phyloP scores from a whole-genome alignment of 352 stramenopile species.

The Elongisporangium anandrum region DNA sequence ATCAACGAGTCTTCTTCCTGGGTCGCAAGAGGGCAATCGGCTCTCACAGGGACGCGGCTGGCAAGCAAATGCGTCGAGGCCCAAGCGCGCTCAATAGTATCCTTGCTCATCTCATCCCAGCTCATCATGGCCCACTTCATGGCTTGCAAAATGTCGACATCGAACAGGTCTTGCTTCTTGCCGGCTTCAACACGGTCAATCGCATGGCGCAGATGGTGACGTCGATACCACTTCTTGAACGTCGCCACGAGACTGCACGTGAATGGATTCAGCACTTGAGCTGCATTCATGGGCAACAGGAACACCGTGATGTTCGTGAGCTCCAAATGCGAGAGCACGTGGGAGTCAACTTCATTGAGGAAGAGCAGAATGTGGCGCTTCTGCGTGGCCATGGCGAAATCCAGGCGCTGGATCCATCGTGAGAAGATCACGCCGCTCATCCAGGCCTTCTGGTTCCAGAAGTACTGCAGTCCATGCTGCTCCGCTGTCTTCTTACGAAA shows the following conservation, averaged over 20 bases:
- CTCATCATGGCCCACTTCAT: slow-evolving; percentile 73
- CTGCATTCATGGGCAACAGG: slow-evolving; percentile 38
- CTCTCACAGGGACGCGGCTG: slow-evolving; percentile 13
- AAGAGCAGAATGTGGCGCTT: slow-evolving; percentile 77
- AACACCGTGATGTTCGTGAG: slow-evolving; percentile 73
- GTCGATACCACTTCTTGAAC: slow-evolving; percentile 76
- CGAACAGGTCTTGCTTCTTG: slow-evolving; percentile 39
- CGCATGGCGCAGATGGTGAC: slow-evolving; percentile 60
- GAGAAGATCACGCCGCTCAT: slow-evolving; percentile 85
- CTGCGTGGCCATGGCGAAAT: slow-evolving; percentile 73
- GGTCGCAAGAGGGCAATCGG: slow-evolving; percentile 16
- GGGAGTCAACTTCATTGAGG: slow-evolving; percentile 72
- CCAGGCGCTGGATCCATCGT: slow-evolving; percentile 73
- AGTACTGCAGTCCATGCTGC: slow-evolving; percentile 79
- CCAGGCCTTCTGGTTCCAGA: slow-evolving; percentile 79
- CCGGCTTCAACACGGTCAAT: slow-evolving; percentile 50
- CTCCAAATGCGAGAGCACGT: slow-evolving; percentile 72
- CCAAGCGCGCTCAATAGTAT: slow-evolving; percentile 69
- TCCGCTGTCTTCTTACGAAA: slow-evolving; percentile 75
- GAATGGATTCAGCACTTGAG: slow-evolving; percentile 66
- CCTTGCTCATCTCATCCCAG: slow-evolving; percentile 70
- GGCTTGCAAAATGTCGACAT: slow-evolving; percentile 63
- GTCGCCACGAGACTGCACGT: slow-evolving; percentile 49
- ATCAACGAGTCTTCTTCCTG: slow-evolving; percentile 48
- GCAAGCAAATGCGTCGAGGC: slow-evolving; percentile 51